Conservation (phyloP, 2,329 filamentous ascomycete species). For the Botrytis porri region DNA sequence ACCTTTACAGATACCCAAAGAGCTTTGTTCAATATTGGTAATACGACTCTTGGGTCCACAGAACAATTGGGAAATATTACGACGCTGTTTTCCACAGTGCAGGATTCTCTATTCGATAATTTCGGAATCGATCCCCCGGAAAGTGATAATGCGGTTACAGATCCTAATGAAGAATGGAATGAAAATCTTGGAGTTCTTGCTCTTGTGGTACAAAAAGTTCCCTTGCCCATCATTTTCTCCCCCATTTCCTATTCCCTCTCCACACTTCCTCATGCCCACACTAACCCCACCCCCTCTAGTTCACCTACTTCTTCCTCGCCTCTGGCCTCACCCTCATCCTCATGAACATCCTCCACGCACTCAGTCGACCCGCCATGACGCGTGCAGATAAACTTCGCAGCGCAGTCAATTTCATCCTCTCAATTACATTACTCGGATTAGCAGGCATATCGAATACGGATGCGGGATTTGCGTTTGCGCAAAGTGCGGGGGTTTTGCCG, state of each 20-base stretch:
- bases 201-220: conserved; percentile 28
- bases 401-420: conserved; percentile 15
- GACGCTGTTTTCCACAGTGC: conserved; percentile 21
- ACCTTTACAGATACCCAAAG: background rate
- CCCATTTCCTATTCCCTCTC: background rate
- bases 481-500: conserved; percentile 22
- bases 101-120: conserved; percentile 29
- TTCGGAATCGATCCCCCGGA: conserved; percentile 20
- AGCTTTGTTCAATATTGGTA: background rate
- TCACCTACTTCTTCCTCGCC: conserved; percentile 31
- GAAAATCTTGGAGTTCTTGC: conserved; percentile 25
- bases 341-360: conserved; percentile 27
- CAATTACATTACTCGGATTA: background rate
- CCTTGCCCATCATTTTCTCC: background rate
- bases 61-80: conserved; percentile 4
- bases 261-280: background rate
- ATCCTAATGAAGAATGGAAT: conserved; percentile 25
- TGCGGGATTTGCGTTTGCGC: conserved; percentile 17
- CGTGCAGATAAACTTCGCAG: conserved; percentile 13
- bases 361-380: conserved; percentile 19
- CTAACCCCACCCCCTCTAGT: conserved; percentile 25
- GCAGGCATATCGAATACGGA: conserved; percentile 15
- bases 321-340: conserved; percentile 28
- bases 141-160: background rate
- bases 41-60: background rate